Percentiles rank a stretch among this genome's conserved stretches.
Evolutionary conservation across 805 yeast genomes (phyloP).

Genomic region (Hanseniaspora pseudoguilliermondii): DNA sequence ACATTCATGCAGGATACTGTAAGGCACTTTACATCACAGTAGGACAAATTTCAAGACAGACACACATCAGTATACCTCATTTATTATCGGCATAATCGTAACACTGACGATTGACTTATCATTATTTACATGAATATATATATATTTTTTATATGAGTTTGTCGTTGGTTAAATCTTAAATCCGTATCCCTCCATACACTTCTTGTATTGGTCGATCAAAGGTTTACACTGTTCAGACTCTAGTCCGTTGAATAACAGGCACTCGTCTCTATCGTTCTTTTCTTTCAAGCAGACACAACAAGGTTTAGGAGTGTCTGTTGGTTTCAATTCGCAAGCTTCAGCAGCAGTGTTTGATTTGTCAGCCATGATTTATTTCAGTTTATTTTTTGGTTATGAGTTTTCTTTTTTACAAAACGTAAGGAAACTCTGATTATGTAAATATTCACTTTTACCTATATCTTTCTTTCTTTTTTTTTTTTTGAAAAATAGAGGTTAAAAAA

Average conservation of each 20-base stretch:
- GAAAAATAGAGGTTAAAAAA: too few species aligned
- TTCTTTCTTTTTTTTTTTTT: too few species aligned
- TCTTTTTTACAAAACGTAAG: not conserved
- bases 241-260: slow-evolving; percentile 68
- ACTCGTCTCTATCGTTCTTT: slow-evolving; percentile 73
- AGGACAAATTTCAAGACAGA: too few species aligned
- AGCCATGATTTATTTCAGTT: not conserved
- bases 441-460: too few species aligned
- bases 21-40: too few species aligned
- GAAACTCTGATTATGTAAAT: too few species aligned
- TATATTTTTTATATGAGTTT: not conserved
- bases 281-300: slow-evolving; percentile 90
- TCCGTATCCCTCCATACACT: slow-evolving; percentile 87
- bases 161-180: slow-evolving; percentile 35
- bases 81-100: too few species aligned
- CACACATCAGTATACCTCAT: too few species aligned
- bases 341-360: not conserved
- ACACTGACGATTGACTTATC: too few species aligned
- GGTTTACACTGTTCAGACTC: slow-evolving; percentile 66
- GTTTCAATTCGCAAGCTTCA: slow-evolving; percentile 5
- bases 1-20: too few species aligned
- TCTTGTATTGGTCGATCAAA: slow-evolving; percentile 59
- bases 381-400: not conserved
- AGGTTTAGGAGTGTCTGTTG: slow-evolving; percentile 61
- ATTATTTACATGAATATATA: not conserved